Percentiles rank a stretch among this genome's conserved stretches.
Evolutionary conservation across 2,329 filamentous ascomycete species (phyloP).

Genomic region (Colletotrichum endophyticum): DNA sequence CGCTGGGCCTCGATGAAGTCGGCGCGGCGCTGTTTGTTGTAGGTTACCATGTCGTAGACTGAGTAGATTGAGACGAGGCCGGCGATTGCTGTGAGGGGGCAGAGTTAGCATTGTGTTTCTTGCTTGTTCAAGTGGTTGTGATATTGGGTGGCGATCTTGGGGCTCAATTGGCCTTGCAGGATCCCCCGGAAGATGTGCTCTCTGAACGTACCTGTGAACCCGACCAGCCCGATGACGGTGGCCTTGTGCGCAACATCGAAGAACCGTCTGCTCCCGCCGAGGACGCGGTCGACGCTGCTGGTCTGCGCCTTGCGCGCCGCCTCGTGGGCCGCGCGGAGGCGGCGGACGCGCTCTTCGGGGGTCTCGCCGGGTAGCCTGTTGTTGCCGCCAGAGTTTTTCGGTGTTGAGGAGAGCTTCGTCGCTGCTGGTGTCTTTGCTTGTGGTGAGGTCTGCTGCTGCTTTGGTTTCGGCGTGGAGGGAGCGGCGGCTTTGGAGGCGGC

Average conservation of each 20-base stretch:
- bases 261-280: conserved; percentile 52
- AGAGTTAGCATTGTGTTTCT: not conserved
- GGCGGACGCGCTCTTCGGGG: conserved; percentile 71
- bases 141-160: not conserved
- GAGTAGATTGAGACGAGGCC: conserved; percentile 63
- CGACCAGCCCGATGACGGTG: conserved; percentile 59
- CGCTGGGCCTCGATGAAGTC: conserved; percentile 64
- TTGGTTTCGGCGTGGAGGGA: not conserved
- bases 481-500: conserved; percentile 66
- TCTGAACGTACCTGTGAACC: conserved; percentile 55
- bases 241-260: conserved; percentile 62
- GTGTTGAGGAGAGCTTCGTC: conserved; percentile 6
- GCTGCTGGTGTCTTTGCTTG: conserved; percentile 22
- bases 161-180: not conserved
- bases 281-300: conserved; percentile 55
- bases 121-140: not conserved
- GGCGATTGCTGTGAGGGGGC: conserved; percentile 50
- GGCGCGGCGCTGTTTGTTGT: conserved; percentile 63
- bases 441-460: not conserved
- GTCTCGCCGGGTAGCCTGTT: conserved; percentile 56
- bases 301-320: conserved; percentile 66
- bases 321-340: conserved; percentile 70
- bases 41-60: conserved; percentile 64
- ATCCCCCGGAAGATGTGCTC: not conserved
- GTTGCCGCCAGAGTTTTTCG: conserved; percentile 9